Evolutionary conservation across 2,329 filamentous ascomycete genomes (phyloP), one percentile per base, ranked within the genome.

Genomic region (Venturia pyrina): DNA sequence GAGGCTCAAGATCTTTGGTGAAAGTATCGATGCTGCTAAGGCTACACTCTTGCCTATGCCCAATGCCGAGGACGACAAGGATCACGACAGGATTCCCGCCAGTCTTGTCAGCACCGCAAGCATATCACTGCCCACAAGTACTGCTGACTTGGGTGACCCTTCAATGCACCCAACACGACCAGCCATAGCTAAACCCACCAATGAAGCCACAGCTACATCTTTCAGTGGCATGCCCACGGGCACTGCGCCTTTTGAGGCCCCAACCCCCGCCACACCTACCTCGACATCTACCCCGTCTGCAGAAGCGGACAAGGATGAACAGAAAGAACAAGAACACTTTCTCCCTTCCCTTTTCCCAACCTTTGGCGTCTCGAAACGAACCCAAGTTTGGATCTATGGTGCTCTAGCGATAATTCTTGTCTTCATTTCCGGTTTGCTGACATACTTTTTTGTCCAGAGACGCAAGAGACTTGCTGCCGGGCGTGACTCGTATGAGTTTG

Each of bases 1-100:
- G 91, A 90, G 90, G 72, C 81, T 99, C 67, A 96, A 93, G 74
- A 84, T 99, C 3, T 99, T 92, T 91, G 95, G 95, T 68, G 93
- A 97, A 76, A 83, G 85, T 67, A 90, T 91, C 70, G 90, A 98
- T 73, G 83, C 86, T 44, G 80, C 83, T 62, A 90, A 89, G 73
- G 88, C 93, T 64, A 83, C 78, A 8, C 81, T 89, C 5, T 85
- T 96, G 19, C 93, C 95, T 8, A 85, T 97, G 80, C 95, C 95
- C 0, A 86, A 84, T 6, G 89, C 89, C 62, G 81, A 91, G 59
- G 93, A 97, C 69, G 91, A 98, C 72, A 87, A 89, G 67, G 87
- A 96, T 72, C 90, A 93, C 75, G 88, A 89, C 70, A 78, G 84
- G 65, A 85, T 86, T 37, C 77, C 80, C n/a, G 77, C 80, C 61